Conservation (phyloP, 805 yeast genomes). For the Torulaspora delbrueckii region DNA sequence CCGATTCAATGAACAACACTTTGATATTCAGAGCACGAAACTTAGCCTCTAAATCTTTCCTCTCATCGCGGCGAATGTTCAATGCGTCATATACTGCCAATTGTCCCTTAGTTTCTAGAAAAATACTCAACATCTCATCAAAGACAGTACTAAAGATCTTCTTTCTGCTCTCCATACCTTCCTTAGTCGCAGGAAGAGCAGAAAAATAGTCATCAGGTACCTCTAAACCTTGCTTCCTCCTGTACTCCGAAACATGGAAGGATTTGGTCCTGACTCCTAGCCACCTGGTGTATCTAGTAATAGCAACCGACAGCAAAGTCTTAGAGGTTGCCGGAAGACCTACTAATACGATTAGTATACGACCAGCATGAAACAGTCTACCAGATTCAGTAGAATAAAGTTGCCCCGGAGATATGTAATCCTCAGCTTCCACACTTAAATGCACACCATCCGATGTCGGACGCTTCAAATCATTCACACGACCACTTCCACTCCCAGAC, state of each 20-base stretch:
- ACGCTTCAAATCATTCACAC: slow-evolving; percentile 9
- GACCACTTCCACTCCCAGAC: slow-evolving; percentile 29
- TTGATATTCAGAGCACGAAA: slow-evolving; percentile 61
- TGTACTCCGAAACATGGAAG: slow-evolving; percentile 88
- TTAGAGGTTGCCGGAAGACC: slow-evolving; percentile 97
- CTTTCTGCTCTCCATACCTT: slow-evolving; percentile 51
- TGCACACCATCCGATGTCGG: slow-evolving; percentile 58
- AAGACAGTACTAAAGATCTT: slow-evolving; percentile 59
- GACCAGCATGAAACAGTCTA: slow-evolving; percentile 90
- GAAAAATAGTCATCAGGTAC: slow-evolving; percentile 69
- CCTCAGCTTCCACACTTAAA: slow-evolving; percentile 33
- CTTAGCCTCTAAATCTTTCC: slow-evolving; percentile 52
- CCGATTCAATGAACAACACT: slow-evolving; percentile 81
- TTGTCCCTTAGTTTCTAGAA: slow-evolving; percentile 77
- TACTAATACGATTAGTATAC: slow-evolving; percentile 77
- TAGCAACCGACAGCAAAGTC: slow-evolving; percentile 84
- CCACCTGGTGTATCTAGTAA: slow-evolving; percentile 92
- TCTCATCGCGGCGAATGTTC: slow-evolving; percentile 68
- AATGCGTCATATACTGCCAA: slow-evolving; percentile 96
- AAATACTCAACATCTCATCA: slow-evolving; percentile 64
- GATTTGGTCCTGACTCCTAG: slow-evolving; percentile 89
- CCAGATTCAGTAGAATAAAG: slow-evolving; percentile 91
- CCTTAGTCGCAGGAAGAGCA: slow-evolving; percentile 45
- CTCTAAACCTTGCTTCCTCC: slow-evolving; percentile 49
- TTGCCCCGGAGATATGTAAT: slow-evolving; percentile 84